Evolutionary conservation across 139 green algal species (phyloP).

Genomic region (Picochlorum sp.): DNA sequence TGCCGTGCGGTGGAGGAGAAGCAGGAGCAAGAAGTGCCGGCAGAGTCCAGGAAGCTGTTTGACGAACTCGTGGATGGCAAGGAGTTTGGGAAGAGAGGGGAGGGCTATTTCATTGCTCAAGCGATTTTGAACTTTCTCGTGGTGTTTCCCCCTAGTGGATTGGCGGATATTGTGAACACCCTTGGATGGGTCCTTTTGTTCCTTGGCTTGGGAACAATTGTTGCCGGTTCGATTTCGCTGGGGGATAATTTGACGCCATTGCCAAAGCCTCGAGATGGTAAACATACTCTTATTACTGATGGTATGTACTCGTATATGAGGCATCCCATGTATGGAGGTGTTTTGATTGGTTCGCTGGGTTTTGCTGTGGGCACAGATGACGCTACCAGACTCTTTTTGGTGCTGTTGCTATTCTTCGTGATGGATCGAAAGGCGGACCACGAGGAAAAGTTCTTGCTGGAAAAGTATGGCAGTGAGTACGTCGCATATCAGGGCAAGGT

Average conservation of each 20-base stretch:
- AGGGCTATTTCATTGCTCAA: conserved; percentile 5
- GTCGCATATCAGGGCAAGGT: background rate
- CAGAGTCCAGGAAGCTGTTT: conserved; percentile 8
- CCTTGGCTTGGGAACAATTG: conserved; percentile 5
- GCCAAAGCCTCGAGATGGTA: conserved; percentile 7
- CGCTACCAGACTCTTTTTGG: conserved; percentile 1
- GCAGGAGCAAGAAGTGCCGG: background rate
- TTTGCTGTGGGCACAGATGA: conserved; percentile 1
- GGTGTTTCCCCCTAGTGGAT: conserved; percentile 6
- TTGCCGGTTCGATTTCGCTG: background rate
- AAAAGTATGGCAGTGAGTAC: conserved; percentile 9
- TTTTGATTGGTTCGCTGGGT: background rate
- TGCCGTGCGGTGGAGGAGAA: too few relatives aligned
- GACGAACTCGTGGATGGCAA: conserved; percentile 6
- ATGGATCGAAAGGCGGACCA: background rate
- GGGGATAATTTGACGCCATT: conserved; percentile 9
- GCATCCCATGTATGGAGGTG: conserved; percentile 13
- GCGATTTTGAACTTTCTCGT: conserved; percentile 1
- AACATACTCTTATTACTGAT: conserved; percentile 8
- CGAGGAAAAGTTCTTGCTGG: conserved; percentile 6
- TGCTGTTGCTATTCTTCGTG: conserved; percentile 3
- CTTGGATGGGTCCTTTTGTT: background rate
- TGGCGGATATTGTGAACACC: conserved; percentile 7
- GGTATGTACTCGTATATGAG: background rate
- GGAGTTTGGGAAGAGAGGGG: conserved; percentile 4